A percentile compares a stretch with the other conserved stretches of the same genome.
Evolutionary conservation across 2,329 filamentous ascomycete species (phyloP).

Genomic region (Venturia nashicola): DNA sequence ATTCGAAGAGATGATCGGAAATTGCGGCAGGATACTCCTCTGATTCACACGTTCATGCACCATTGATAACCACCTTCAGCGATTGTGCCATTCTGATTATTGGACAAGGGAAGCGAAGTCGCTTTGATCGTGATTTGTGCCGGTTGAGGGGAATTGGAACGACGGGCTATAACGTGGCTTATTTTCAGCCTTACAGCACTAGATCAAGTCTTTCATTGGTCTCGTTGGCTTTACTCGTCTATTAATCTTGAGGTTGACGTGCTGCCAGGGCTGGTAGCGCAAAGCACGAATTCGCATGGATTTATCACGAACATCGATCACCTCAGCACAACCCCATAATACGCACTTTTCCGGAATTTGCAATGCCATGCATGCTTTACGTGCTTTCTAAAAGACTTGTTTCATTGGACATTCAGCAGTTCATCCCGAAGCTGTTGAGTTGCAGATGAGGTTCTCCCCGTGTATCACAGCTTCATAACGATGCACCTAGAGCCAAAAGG

Average conservation of each 20-base stretch:
- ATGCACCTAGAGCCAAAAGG: neutral
- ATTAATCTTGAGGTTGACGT: neutral
- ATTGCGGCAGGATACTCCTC: neutral
- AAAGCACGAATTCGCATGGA: neutral
- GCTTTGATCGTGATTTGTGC: neutral
- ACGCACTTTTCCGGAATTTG: neutral
- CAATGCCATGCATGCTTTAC: neutral
- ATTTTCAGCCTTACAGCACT: neutral
- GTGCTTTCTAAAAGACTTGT: neutral
- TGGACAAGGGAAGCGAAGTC: neutral
- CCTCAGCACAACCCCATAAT: neutral
- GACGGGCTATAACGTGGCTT: neutral
- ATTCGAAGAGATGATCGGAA: neutral
- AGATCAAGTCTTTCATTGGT: neutral
- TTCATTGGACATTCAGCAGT: neutral
- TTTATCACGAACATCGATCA: neutral
- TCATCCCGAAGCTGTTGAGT: neutral
- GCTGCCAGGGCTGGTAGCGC: neutral
- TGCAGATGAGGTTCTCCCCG: neutral
- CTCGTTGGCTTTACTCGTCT: neutral
- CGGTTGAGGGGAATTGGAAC: neutral
- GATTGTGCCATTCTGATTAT: neutral
- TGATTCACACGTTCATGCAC: neutral
- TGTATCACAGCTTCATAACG: neutral
- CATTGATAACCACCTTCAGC: neutral